Evolutionary conservation across 2,329 filamentous ascomycete species (phyloP).

Genomic region (Sordariomycetes sp.): DNA sequence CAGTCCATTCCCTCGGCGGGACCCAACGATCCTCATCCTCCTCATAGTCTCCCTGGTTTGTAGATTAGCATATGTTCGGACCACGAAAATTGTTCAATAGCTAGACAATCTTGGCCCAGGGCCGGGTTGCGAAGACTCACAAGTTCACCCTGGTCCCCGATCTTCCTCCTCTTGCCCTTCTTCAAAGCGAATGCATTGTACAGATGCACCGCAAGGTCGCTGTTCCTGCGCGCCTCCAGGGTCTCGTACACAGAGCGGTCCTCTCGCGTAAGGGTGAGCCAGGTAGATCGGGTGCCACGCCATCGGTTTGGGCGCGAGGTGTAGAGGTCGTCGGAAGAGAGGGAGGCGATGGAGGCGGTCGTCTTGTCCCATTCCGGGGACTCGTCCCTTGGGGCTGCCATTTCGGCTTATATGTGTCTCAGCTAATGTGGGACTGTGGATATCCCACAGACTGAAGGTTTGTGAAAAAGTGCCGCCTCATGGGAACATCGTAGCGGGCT

Average conservation of each 20-base stretch:
- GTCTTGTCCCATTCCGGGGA: constrained; percentile 1
- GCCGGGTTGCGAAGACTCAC: constrained; percentile 11
- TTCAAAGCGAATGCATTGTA: constrained; percentile 67
- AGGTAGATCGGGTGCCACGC: constrained; percentile 55
- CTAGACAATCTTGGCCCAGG: background rate
- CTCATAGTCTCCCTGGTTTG: background rate
- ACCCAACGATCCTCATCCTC: constrained; percentile 23
- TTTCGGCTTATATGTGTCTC: background rate
- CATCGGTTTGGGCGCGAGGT: constrained; percentile 57
- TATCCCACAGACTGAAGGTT: background rate
- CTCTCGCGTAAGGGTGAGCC: constrained; percentile 49
- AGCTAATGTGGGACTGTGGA: background rate
- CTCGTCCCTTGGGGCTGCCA: background rate
- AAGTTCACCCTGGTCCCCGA: constrained; percentile 8
- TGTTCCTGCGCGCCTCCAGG: constrained; percentile 50
- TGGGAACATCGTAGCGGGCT: too few relatives aligned
- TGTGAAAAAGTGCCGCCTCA: background rate
- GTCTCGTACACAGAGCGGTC: constrained; percentile 54
- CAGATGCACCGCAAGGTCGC: constrained; percentile 64
- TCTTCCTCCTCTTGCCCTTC: constrained; percentile 17
- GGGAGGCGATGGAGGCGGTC: constrained; percentile 3
- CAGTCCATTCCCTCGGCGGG: constrained; percentile 60
- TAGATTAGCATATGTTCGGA: background rate
- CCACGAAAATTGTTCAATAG: background rate
- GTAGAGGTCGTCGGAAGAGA: constrained; percentile 3